Evolutionary conservation across 768 basidiomycete species (phyloP).

Genomic region (Tylopilus balloui): DNA sequence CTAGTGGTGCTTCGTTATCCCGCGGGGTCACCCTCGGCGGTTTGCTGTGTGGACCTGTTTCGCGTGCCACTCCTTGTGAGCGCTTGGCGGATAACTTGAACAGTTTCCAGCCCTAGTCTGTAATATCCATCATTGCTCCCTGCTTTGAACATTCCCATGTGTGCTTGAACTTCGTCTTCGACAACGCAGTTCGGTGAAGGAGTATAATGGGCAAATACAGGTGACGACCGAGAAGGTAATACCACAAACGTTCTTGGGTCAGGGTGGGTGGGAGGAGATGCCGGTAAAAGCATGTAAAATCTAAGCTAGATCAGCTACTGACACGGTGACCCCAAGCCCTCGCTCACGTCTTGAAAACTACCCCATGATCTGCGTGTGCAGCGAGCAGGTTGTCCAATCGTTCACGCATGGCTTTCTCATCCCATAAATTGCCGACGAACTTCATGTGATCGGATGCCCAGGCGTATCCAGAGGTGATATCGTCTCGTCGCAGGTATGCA

Average conservation of each 20-base stretch:
- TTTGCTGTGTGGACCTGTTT: not conserved
- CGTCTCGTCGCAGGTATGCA: conserved; percentile 78
- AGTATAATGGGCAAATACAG: conserved; percentile 50
- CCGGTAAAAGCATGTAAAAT: conserved; percentile 76
- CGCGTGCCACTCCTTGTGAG: conserved; percentile 26
- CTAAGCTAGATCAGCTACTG: conserved; percentile 38
- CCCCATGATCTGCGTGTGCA: conserved; percentile 55
- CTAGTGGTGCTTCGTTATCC: not conserved
- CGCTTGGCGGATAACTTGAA: conserved; percentile 57
- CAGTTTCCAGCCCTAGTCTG: conserved; percentile 67
- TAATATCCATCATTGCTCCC: conserved; percentile 89
- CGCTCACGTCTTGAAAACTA: conserved; percentile 70
- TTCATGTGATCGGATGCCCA: conserved; percentile 89
- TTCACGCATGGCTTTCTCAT: conserved; percentile 54
- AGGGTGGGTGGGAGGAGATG: conserved; percentile 53
- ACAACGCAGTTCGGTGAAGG: conserved; percentile 65
- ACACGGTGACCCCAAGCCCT: not conserved
- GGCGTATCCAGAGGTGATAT: conserved; percentile 61
- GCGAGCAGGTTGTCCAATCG: conserved; percentile 61
- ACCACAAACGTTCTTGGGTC: conserved; percentile 72
- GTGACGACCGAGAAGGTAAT: conserved; percentile 53
- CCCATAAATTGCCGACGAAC: conserved; percentile 84
- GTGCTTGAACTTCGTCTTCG: conserved; percentile 75
- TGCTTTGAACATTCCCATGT: conserved; percentile 83
- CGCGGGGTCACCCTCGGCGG: not conserved